Base-by-base conservation (phyloP, 140 eudicot genomes). In the Ambrosia hybrid region DNA sequence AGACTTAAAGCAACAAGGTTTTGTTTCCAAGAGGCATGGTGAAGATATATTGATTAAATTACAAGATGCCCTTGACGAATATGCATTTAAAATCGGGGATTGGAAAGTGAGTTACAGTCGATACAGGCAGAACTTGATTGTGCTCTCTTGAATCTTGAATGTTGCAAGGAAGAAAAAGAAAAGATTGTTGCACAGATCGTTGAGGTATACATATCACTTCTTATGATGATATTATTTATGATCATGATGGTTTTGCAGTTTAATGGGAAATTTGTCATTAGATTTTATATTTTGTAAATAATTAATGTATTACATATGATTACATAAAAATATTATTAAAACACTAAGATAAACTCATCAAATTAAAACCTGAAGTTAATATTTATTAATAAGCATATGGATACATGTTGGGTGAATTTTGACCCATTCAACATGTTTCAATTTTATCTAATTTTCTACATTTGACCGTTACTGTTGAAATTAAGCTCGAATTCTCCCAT, bases 91-190 rank as follows among this genome's bases (percentile, higher is more conserved):
- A 64, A 68, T 90, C 65, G 73, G 78, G 94, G 84, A 65, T 80
- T 88, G 76, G 99, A 94, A 69, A 80, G 65, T 16, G 90, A 94
- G 36, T 68, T 94, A 16, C 73, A 84, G 64, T 84, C 89, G 0
- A 80, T 74, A 53, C 81, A 76, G 75, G 83, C 97, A 4, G 96
- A 90, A 75, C 72, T 90, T 61, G 99, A 94, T 57, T 94, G 97
- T 74, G 85, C 97, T 10, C 46, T 81, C 9, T 80, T 94, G 63
- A 90, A 89, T 74, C 87, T 94, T 30, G 97, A 90, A 73, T 94
- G 99, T 73, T 90, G 99, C 84, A 94, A 77, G 87, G 97, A 94
- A 83, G 99, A 94, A 72, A 90, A 94, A 70, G 86, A 86, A 74
- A 88, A 82, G 70, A 83, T 90, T 38, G 82, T 77, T 59, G 71